These are phyloP conservation scores for Albugo candida DNA, from an alignment of 352 stramenopile genomes.

Conservation along the genomic window DNA sequence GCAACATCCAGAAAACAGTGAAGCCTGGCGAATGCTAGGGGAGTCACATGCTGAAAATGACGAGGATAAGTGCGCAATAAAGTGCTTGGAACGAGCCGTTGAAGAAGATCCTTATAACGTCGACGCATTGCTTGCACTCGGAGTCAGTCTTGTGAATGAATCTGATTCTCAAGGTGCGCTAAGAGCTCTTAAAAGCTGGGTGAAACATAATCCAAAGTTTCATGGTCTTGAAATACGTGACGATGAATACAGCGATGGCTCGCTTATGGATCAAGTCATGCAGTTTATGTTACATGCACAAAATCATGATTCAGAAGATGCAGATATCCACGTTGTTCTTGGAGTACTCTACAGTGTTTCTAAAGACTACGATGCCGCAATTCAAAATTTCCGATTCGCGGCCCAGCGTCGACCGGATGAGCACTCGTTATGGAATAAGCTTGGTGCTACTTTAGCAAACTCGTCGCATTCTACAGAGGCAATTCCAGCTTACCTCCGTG, in stretches of 20 bases:
- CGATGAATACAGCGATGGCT: slow-evolving; percentile 79
- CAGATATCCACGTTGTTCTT: slow-evolving; percentile 79
- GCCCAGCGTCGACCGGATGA: slow-evolving; percentile 71
- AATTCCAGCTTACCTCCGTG: slow-evolving; percentile 83
- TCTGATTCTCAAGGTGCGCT: slow-evolving; percentile 85
- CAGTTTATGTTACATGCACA: slow-evolving; percentile 85
- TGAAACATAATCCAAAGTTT: slow-evolving; percentile 95
- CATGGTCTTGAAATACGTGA: slow-evolving; percentile 80
- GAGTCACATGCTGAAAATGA: slow-evolving; percentile 93
- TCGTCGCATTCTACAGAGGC: slow-evolving; percentile 84
- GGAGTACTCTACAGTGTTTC: slow-evolving; percentile 96
- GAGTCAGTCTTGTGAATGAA: slow-evolving; percentile 95
- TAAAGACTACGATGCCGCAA: slow-evolving; percentile 88
- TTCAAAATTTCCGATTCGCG: slow-evolving; percentile 75
- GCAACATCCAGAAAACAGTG: slow-evolving; percentile 84
- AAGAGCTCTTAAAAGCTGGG: slow-evolving; percentile 88
- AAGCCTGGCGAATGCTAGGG: slow-evolving; percentile 88
- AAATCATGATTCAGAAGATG: slow-evolving; percentile 50
- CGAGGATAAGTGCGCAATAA: slow-evolving; percentile 88
- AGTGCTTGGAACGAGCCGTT: slow-evolving; percentile 85
- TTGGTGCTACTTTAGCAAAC: slow-evolving; percentile 94
- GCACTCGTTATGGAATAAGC: slow-evolving; percentile 97
- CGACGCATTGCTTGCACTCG: slow-evolving; percentile 82
- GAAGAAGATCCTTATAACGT: slow-evolving; percentile 91
- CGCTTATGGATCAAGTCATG: slow-evolving; percentile 87